phyloP scores from a whole-genome alignment of 2,329 filamentous ascomycete genomes.

The Diaporthe helianthi region DNA sequence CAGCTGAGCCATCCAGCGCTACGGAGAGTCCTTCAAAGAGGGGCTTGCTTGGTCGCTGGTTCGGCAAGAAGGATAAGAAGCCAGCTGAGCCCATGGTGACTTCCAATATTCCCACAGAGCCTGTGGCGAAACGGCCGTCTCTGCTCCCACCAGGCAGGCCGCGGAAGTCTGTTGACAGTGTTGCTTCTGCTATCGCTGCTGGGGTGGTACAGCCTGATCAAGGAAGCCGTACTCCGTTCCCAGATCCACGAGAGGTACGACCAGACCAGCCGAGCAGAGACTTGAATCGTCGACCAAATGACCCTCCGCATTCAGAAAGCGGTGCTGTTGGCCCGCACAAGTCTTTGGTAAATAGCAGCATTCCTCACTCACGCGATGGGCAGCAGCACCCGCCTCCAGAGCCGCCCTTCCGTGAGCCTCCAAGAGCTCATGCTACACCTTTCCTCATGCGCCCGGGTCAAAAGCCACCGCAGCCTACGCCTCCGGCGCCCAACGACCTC shows the following conservation, averaged over 20 bases:
- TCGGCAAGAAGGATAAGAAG: conserved; percentile 6
- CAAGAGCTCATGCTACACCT: neutral
- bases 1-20: conserved; percentile 2
- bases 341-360: neutral
- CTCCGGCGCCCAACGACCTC: neutral
- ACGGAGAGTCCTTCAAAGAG: conserved; percentile 4
- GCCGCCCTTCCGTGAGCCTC: neutral
- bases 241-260: neutral
- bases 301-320: neutral
- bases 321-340: neutral
- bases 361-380: neutral
- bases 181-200: neutral
- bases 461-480: neutral
- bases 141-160: neutral
- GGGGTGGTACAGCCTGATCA: neutral
- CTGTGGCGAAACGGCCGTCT: neutral
- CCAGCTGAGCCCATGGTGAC: neutral
- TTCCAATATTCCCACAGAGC: neutral
- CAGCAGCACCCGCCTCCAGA: neutral
- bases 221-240: neutral
- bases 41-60: neutral
- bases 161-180: neutral
- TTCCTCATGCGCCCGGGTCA: neutral
- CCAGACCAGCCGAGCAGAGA: neutral
- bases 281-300: neutral